These are phyloP conservation scores for Scalesia atractyloides DNA, from an alignment of 129 eudicot species.

Conservation along the genomic window DNA sequence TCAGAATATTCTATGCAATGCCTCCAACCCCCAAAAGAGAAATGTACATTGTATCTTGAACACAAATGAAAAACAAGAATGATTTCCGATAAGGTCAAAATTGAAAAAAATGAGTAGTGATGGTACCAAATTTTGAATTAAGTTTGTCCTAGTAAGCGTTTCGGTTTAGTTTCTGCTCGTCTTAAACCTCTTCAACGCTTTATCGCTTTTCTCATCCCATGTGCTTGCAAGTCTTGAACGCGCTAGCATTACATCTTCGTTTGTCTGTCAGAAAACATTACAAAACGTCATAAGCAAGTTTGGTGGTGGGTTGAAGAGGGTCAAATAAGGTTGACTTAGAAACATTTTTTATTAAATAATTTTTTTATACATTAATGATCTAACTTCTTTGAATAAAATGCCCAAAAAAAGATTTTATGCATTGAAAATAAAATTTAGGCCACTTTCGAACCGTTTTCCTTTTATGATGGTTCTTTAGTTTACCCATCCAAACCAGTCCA, in stretches of 20 bases:
- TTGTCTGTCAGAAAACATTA: slow-evolving; percentile 36
- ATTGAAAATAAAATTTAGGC: background rate
- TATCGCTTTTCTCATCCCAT: slow-evolving; percentile 48
- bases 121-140: slow-evolving; percentile 15
- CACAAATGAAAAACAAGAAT: slow-evolving; percentile 3
- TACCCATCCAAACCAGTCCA: background rate
- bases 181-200: slow-evolving; percentile 70
- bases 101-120: slow-evolving; percentile 20
- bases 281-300: background rate
- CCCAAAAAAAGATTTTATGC: background rate
- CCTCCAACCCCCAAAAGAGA: slow-evolving; percentile 3
- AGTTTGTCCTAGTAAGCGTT: background rate
- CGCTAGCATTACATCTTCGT: slow-evolving; percentile 39
- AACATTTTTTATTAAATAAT: background rate
- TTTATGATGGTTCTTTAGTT: background rate
- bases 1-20: slow-evolving; percentile 26
- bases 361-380: background rate
- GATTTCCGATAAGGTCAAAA: slow-evolving; percentile 18
- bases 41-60: slow-evolving; percentile 34
- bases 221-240: slow-evolving; percentile 48
- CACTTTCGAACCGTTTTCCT: background rate
- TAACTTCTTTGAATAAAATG: background rate
- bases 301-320: background rate
- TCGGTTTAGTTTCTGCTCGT: slow-evolving; percentile 58
- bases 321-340: background rate